phyloP scores from a whole-genome alignment of 495 filamentous ascomycete species.

The Collariella sp. region DNA sequence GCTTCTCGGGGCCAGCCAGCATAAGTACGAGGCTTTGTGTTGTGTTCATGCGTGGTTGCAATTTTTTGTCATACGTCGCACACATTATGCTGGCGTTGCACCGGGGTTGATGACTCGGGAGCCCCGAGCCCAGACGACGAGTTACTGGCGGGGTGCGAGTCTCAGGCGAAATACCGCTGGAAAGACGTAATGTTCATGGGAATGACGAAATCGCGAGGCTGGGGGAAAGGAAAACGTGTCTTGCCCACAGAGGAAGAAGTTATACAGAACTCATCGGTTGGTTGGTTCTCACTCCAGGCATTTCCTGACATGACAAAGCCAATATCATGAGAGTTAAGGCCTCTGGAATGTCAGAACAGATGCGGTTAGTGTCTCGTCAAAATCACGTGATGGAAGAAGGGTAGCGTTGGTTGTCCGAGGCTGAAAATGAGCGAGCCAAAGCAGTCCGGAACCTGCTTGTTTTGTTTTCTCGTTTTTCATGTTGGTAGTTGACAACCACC shows the following conservation, averaged over 20 bases:
- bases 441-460: too few relatives aligned
- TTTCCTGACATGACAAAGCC: too few relatives aligned
- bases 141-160: background rate
- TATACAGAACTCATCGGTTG: too few relatives aligned
- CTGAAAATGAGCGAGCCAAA: background rate
- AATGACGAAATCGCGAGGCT: background rate
- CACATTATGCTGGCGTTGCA: background rate
- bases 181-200: background rate
- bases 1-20: too few relatives aligned
- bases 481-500: background rate
- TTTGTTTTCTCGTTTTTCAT: background rate
- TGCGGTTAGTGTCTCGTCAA: background rate
- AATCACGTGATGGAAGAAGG: conserved; percentile 3
- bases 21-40: background rate
- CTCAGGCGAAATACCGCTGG: background rate
- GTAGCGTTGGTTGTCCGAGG: background rate
- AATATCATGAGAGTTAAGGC: too few relatives aligned
- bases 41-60: background rate
- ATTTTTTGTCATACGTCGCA: background rate
- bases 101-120: background rate
- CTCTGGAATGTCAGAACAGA: too few relatives aligned
- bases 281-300: too few relatives aligned
- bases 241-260: too few relatives aligned
- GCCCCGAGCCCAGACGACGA: background rate
- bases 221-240: too few relatives aligned